These are phyloP conservation scores for Leptodermis oblonga DNA, from an alignment of 257 asterid species.

Conservation along the genomic window DNA sequence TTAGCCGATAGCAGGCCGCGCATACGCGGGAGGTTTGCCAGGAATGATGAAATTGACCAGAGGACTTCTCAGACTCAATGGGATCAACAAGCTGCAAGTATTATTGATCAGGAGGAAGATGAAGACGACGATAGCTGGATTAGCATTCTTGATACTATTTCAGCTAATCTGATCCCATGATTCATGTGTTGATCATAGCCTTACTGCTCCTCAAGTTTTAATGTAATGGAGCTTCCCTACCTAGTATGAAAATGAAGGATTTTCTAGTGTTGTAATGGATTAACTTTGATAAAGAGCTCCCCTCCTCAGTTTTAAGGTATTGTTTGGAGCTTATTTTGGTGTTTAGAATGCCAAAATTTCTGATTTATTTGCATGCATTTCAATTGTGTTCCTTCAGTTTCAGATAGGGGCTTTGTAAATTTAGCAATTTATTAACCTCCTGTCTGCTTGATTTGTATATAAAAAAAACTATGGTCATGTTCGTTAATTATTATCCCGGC, in stretches of 20 bases:
- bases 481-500: too few relatives aligned
- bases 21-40: conserved; percentile 78
- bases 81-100: conserved; percentile 29
- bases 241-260: neutral
- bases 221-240: conserved; percentile 31
- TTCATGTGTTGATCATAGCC: neutral
- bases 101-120: conserved; percentile 40
- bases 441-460: neutral
- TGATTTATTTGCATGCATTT: neutral
- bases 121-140: conserved; percentile 63
- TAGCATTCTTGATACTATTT: conserved; percentile 58
- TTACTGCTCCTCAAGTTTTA: conserved; percentile 36
- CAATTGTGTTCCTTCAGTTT: neutral
- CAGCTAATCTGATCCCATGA: conserved; percentile 51
- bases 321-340: neutral
- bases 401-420: neutral
- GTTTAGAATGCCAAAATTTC: neutral
- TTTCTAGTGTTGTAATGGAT: conserved; percentile 2
- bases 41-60: conserved; percentile 55
- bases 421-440: neutral
- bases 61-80: conserved; percentile 43
- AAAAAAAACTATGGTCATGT: too few relatives aligned
- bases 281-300: neutral
- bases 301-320: neutral
- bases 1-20: conserved; percentile 89